Evolutionary conservation across 768 basidiomycete genomes (phyloP), one percentile per base, ranked within the genome.

Genomic region (Gloeophyllum trabeum): DNA sequence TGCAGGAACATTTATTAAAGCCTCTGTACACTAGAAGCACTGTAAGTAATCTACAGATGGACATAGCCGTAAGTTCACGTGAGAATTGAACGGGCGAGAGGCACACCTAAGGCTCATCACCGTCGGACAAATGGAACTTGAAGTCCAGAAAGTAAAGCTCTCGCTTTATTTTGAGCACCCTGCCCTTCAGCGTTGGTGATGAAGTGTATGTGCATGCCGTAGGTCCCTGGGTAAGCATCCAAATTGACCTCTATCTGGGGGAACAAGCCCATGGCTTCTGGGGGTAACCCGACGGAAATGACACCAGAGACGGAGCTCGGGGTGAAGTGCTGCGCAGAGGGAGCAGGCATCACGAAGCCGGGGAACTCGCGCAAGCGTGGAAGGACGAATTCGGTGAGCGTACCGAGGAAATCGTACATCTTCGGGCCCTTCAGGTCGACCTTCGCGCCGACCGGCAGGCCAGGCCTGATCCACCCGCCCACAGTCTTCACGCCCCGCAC

Each of bases 161-260:
- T 75, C 5, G 90, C 92, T 44, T 76, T 71, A 57, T 92, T 85
- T 64, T 96, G 87, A 5, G 93, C 93, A 10, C 89, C 89, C n/a
- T 79, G 61, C 0, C 94, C 94, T 35, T 69, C 67, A 4, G 87
- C 85, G 55, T 84, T 90, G 18, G 94, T 97, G 44, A 92, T 71
- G 56, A 94, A 92, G 57, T 93, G 87, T 26, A 99, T 79, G 55
- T 97, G 87, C 76, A 99, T 88, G 16, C 94, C 94, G 53, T 81
- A 82, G 36, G 76, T 57, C 49, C 75, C 76, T 4, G 91, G 89
- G 57, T 97, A 99, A 22, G 85, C 63, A 54, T 97, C 93, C 34
- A 84, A 61, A 58, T 96, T 96, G 60, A 91, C 81, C 64, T 98
- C 94, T 43, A 98, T 84, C 63, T 94, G 88, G 1, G 94, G 94